These are phyloP conservation scores for Rhizopogon salebrosus DNA, from an alignment of 768 basidiomycete species.

Conservation along the genomic window DNA sequence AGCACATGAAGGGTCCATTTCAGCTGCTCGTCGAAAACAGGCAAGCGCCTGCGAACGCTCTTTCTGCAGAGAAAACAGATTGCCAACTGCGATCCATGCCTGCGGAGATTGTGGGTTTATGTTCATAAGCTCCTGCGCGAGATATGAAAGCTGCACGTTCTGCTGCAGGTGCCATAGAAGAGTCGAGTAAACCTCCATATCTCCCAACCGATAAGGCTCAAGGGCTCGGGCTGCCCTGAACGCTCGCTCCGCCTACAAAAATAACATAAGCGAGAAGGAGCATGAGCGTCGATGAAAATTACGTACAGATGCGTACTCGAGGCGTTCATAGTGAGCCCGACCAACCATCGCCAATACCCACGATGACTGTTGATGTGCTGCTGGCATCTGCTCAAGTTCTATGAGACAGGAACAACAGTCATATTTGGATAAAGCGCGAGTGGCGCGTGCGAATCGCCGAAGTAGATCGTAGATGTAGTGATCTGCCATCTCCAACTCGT, in stretches of 20 bases:
- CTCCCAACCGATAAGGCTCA: slow-evolving; percentile 85
- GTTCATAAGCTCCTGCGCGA: slow-evolving; percentile 88
- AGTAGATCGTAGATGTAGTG: slow-evolving; percentile 78
- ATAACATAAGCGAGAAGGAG: slow-evolving; percentile 11
- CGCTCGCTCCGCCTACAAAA: slow-evolving; percentile 77
- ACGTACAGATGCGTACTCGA: slow-evolving; percentile 84
- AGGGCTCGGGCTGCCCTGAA: slow-evolving; percentile 77
- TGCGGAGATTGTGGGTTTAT: slow-evolving; percentile 79
- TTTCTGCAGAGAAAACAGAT: slow-evolving; percentile 92
- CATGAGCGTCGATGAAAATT: slow-evolving; percentile 7
- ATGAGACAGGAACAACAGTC: slow-evolving; percentile 70
- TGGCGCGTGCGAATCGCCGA: slow-evolving; percentile 76
- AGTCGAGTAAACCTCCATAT: slow-evolving; percentile 97
- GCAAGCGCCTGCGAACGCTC: slow-evolving; percentile 90
- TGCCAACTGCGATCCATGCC: slow-evolving; percentile 96
- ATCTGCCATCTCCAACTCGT: slow-evolving; percentile 72
- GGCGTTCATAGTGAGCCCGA: slow-evolving; percentile 83
- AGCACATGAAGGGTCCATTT: slow-evolving; percentile 85
- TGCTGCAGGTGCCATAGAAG: slow-evolving; percentile 91
- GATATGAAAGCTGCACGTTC: slow-evolving; percentile 79
- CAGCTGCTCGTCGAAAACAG: slow-evolving; percentile 88
- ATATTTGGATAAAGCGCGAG: slow-evolving; percentile 69
- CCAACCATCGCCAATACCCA: slow-evolving; percentile 82
- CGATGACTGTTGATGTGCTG: slow-evolving; percentile 65
- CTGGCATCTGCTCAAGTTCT: slow-evolving; percentile 73